Conservation (phyloP, 2,329 filamentous ascomycete species). For the Thielaviopsis populi region DNA sequence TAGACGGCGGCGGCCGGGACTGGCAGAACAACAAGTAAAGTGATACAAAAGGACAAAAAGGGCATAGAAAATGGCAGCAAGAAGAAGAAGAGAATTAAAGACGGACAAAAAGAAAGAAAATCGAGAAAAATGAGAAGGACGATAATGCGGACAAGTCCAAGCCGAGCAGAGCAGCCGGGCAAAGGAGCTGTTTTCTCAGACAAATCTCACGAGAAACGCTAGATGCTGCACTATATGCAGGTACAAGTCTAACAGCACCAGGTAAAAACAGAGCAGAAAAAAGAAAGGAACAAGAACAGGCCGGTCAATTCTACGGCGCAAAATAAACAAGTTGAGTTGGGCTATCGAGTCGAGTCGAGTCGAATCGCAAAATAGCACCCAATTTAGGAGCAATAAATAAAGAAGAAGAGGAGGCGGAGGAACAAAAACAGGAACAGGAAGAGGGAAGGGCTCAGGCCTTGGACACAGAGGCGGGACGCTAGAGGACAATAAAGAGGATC, state of each 20-base stretch:
- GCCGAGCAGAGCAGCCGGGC: neutral
- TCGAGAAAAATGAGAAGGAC: neutral
- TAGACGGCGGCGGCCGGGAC: neutral
- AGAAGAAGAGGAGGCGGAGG: neutral
- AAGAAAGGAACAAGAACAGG: neutral
- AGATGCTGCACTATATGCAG: slow-evolving; percentile 1
- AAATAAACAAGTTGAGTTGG: no score
- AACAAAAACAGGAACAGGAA: neutral
- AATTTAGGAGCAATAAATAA: neutral
- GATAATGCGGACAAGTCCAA: neutral
- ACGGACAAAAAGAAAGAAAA: neutral
- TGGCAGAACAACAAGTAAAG: neutral
- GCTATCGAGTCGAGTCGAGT: neutral
- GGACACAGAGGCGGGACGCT: neutral
- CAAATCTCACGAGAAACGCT: slow-evolving; percentile 1
- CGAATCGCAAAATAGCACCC: neutral
- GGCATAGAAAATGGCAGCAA: neutral
- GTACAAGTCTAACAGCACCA: neutral
- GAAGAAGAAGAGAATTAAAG: neutral
- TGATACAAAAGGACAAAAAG: neutral
- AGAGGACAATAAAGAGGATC: slow-evolving; percentile 3
- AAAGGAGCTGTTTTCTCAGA: neutral
- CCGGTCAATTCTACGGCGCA: no score
- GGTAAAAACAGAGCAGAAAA: neutral
- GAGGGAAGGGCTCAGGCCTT: neutral